Conservation (phyloP, 176 grass and related monocot species). For the Avena eriantha region DNA sequence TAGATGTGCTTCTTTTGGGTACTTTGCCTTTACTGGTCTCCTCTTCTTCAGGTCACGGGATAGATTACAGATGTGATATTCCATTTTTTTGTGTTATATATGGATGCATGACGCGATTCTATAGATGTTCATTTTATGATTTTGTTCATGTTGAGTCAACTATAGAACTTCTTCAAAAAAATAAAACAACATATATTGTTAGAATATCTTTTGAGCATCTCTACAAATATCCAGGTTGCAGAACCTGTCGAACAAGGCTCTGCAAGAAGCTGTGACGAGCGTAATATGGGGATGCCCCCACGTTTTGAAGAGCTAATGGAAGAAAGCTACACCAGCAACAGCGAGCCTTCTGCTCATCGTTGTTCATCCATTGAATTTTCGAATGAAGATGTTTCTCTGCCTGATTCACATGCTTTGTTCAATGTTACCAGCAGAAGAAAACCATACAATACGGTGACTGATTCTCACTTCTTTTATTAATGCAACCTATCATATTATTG, state of each 20-base stretch:
- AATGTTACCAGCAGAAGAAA: conserved; percentile 90
- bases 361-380: conserved; percentile 44
- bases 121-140: conserved; percentile 23
- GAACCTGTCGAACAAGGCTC: conserved; percentile 39
- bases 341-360: conserved; percentile 41
- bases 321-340: conserved; percentile 39
- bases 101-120: conserved; percentile 20
- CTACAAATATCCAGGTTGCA: conserved; percentile 47
- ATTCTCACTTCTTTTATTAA: conserved; percentile 37
- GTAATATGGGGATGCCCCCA: conserved; percentile 45
- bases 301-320: conserved; percentile 72
- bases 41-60: not conserved
- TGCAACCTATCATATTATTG: not conserved
- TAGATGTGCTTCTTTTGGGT: conserved; percentile 20
- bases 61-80: not conserved
- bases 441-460: conserved; percentile 49
- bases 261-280: conserved; percentile 35
- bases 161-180: not conserved
- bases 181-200: conserved; percentile 18
- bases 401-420: conserved; percentile 71
- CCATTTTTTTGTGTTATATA: conserved; percentile 18
- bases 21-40: not conserved
- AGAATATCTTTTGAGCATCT: conserved; percentile 38
- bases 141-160: conserved; percentile 25
- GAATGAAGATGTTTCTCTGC: conserved; percentile 59